Base-by-base conservation (phyloP, 345 rosid species). In the Boechera retrofracta region DNA sequence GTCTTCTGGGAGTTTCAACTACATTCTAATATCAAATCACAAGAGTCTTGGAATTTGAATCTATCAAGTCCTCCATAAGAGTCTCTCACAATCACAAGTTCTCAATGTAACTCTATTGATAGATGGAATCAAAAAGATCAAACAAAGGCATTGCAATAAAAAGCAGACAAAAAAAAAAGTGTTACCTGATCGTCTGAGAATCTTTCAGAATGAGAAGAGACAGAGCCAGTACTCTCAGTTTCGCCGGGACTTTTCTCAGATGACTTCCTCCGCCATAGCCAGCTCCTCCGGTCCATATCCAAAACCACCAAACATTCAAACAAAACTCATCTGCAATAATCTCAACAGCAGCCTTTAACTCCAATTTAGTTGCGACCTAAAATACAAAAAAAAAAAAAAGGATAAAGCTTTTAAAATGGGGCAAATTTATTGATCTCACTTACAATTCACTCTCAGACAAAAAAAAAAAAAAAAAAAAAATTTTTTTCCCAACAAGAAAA, bases 251-350 rank as follows among this genome's bases (percentile, higher is more conserved):
- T 87, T 77, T 83, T 81, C 80, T 87, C 92, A 2, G 89, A 84
- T 3, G 97, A 89, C 74, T 86, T 88, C 66, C 87, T 81, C 54
- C 89, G 83, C 97, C 97, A 89, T 41, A 91, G 60, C 94, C 97
- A 91, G 64, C 91, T 88, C 60, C 92, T 82, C 66, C 94, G 81
- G 80, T 91, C 97, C 74, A 77, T 77, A 66, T 57, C 38, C 78
- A 53, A 13, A 53, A 41, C 56, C 83, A 74, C 71, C 70, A 45
- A 60, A 54, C 75, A 76, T 63, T 67, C 76, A 79, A 31, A 79
- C 70, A 32, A 15, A 67, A 71, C 56, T 42, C 65, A 64, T 57
- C 77, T 65, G 60, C 41, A 72, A 58, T 38, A 38, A 56, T 9
- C 41, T 12, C 68, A 69, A 12, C 28, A 29, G 24, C 51, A 42